Evolutionary conservation across 2,329 filamentous ascomycete species (phyloP).

Genomic region (Emydomyces testavorans): DNA sequence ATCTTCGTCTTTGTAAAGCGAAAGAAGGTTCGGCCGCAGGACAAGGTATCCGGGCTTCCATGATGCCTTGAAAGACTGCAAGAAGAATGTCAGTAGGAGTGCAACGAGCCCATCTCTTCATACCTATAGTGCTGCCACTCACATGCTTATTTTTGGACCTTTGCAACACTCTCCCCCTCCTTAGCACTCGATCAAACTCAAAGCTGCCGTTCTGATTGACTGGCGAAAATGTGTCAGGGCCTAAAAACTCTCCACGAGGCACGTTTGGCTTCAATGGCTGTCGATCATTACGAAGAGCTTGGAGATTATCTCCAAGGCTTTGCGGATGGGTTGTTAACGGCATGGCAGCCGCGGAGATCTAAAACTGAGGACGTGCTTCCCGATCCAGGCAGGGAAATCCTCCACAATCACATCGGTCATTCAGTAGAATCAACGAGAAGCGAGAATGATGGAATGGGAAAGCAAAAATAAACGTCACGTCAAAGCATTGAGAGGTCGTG

Average conservation of each 20-base stretch:
- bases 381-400: background rate
- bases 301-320: background rate
- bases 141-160: constrained; percentile 91
- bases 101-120: background rate
- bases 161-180: constrained; percentile 74
- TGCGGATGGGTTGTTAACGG: constrained; percentile 5
- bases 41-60: constrained; percentile 90
- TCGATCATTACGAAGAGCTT: background rate
- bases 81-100: background rate
- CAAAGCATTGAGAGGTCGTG: too few relatives aligned
- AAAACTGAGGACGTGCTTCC: background rate
- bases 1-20: constrained; percentile 83
- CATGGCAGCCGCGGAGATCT: constrained; percentile 3
- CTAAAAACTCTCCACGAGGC: constrained; percentile 39
- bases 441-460: background rate
- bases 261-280: constrained; percentile 12
- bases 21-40: constrained; percentile 77
- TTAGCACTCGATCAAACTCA: constrained; percentile 87
- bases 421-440: background rate
- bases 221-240: constrained; percentile 60
- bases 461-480: background rate
- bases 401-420: constrained; percentile 4
- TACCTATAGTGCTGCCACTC: constrained; percentile 19
- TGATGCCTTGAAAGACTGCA: constrained; percentile 46
- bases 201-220: constrained; percentile 94